Evolutionary conservation across 2,329 filamentous ascomycete genomes (phyloP).

Genomic region (Aspergillus japonicus): DNA sequence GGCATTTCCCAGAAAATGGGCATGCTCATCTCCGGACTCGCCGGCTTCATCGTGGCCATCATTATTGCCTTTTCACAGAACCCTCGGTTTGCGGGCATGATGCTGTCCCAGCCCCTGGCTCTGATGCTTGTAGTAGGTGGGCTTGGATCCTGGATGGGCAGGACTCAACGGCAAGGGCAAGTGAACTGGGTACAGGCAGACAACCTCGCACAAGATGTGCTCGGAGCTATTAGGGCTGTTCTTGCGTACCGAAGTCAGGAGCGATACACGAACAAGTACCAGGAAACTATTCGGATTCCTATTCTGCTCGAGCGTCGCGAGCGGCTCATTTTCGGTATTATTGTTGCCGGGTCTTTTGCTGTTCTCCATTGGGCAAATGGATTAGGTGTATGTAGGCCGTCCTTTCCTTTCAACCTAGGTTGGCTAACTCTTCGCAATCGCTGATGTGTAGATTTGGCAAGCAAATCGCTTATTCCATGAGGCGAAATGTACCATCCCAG

Average conservation of each 20-base stretch:
- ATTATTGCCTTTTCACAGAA: background rate
- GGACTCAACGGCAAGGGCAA: background rate
- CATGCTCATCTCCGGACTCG: conserved; percentile 1
- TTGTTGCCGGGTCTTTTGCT: conserved; percentile 5
- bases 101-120: conserved; percentile 60
- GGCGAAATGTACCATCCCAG: conserved; percentile 6
- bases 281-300: background rate
- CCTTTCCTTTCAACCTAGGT: background rate
- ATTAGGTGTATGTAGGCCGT: conserved; percentile 8
- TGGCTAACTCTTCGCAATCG: background rate
- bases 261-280: conserved; percentile 4
- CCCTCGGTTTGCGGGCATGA: conserved; percentile 8
- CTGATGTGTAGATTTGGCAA: conserved; percentile 10
- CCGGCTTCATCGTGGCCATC: conserved; percentile 8
- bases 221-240: conserved; percentile 5
- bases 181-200: background rate
- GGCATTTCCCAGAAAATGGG: conserved; percentile 16
- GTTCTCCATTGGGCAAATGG: conserved; percentile 11
- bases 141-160: background rate
- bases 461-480: conserved; percentile 3
- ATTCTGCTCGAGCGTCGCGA: conserved; percentile 2
- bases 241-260: conserved; percentile 10
- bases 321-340: conserved; percentile 4
- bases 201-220: conserved; percentile 7
- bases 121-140: conserved; percentile 57